Percentiles rank a stretch among this genome's conserved stretches.
phyloP scores from a whole-genome alignment of 2,329 filamentous ascomycete genomes.

The Onygena corvina region DNA sequence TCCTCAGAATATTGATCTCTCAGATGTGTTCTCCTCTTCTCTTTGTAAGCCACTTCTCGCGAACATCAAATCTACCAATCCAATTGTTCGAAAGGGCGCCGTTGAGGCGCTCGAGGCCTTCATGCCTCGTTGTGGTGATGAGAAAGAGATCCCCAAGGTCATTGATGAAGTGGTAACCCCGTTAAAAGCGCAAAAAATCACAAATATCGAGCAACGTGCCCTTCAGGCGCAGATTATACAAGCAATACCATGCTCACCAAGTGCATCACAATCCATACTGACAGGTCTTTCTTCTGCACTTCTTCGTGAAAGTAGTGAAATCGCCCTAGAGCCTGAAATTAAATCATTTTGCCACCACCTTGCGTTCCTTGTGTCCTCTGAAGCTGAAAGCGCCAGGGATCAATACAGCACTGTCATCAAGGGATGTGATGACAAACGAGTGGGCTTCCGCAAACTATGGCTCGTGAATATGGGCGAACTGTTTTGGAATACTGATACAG shows the following conservation, averaged over 20 bases:
- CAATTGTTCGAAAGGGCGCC: conserved; percentile 61
- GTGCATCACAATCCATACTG: conserved; percentile 55
- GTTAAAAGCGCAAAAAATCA: conserved; percentile 70
- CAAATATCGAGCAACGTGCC: conserved; percentile 71
- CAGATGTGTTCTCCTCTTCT: conserved; percentile 56
- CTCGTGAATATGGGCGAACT: conserved; percentile 60
- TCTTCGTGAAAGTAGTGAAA: conserved; percentile 79
- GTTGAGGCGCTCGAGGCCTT: conserved; percentile 60
- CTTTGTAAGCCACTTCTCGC: conserved; percentile 79
- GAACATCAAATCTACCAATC: conserved; percentile 83
- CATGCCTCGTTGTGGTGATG: conserved; percentile 50
- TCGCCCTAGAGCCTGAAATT: conserved; percentile 64
- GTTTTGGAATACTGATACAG: conserved; percentile 45
- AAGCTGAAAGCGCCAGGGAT: conserved; percentile 50
- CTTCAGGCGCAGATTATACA: conserved; percentile 71
- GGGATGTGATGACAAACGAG: conserved; percentile 74
- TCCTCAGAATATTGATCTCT: conserved; percentile 61
- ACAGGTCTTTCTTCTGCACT: conserved; percentile 56
- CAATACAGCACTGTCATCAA: conserved; percentile 63
- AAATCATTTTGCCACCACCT: conserved; percentile 56
- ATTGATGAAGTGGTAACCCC: conserved; percentile 66
- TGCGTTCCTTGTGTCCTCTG: conserved; percentile 49
- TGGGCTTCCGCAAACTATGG: conserved; percentile 68
- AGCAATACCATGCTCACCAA: conserved; percentile 47
- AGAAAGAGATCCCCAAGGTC: conserved; percentile 51